These are phyloP conservation scores for Eucalyptus coolabah DNA, from an alignment of 345 rosid genomes.

Conservation along the genomic window DNA sequence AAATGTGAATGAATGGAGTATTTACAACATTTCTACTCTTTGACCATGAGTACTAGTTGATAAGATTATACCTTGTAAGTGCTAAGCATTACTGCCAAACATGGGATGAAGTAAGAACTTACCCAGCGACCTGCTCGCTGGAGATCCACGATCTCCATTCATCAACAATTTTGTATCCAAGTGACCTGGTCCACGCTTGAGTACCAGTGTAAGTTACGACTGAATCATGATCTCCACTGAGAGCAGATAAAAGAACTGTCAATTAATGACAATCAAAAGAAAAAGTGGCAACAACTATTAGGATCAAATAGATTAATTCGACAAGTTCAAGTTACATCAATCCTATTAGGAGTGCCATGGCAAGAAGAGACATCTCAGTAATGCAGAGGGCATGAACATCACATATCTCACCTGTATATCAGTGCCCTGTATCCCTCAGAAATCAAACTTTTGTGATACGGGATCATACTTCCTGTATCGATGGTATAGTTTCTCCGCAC, in stretches of 20 bases:
- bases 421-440: conserved; percentile 23
- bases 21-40: not conserved
- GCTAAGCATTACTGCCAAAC: not conserved
- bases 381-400: not conserved
- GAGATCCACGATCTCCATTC: conserved; percentile 6
- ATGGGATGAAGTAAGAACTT: not conserved
- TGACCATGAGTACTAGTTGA: not conserved
- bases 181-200: conserved; percentile 7
- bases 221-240: conserved; percentile 6
- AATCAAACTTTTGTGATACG: conserved; percentile 17
- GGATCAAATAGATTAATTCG: not conserved
- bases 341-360: not conserved
- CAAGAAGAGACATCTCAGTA: not conserved
- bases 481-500: not conserved
- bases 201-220: not conserved
- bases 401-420: conserved; percentile 15
- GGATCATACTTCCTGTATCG: conserved; percentile 17
- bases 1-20: not conserved
- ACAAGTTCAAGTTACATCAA: not conserved
- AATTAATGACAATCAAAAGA: not conserved
- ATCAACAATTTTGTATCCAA: not conserved
- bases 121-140: conserved; percentile 4
- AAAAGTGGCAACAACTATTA: not conserved
- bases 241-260: not conserved
- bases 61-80: not conserved